phyloP scores from a whole-genome alignment of 2,329 filamentous ascomycete genomes.

The Lojkania enalia region DNA sequence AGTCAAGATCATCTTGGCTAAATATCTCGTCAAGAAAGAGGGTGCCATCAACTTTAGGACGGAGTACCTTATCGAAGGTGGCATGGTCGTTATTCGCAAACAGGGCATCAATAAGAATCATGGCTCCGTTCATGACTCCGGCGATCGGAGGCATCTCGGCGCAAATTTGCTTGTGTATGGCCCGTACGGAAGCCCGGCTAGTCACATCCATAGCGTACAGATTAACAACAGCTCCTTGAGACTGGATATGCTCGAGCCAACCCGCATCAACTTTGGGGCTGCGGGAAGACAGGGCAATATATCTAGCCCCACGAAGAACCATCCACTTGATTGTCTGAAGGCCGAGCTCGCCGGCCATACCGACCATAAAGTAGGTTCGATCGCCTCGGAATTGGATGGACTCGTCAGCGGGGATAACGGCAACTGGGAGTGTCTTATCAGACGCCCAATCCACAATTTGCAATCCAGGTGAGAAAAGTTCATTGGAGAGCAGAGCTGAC shows the following conservation, averaged over 20 bases:
- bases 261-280: slow-evolving; percentile 39
- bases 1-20: slow-evolving; percentile 4
- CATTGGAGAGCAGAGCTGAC: no score
- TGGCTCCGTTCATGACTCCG: slow-evolving; percentile 24
- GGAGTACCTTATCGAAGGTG: slow-evolving; percentile 9
- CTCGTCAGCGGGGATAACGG: background rate
- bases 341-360: slow-evolving; percentile 26
- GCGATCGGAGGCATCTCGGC: slow-evolving; percentile 15
- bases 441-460: no score
- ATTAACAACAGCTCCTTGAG: slow-evolving; percentile 7
- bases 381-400: background rate
- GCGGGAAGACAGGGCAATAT: slow-evolving; percentile 45
- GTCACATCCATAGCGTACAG: background rate
- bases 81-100: slow-evolving; percentile 15
- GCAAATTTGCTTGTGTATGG: slow-evolving; percentile 4
- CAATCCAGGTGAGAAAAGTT: no score
- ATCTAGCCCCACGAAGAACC: slow-evolving; percentile 23
- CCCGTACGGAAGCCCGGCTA: background rate
- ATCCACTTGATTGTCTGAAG: slow-evolving; percentile 25
- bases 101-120: slow-evolving; percentile 22
- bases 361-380: slow-evolving; percentile 25
- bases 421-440: background rate
- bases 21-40: slow-evolving; percentile 21
- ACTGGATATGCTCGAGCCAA: slow-evolving; percentile 7
- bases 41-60: slow-evolving; percentile 24